Base-by-base conservation (phyloP, 176 grass and related monocot species). In the Aegilops tauschii region DNA sequence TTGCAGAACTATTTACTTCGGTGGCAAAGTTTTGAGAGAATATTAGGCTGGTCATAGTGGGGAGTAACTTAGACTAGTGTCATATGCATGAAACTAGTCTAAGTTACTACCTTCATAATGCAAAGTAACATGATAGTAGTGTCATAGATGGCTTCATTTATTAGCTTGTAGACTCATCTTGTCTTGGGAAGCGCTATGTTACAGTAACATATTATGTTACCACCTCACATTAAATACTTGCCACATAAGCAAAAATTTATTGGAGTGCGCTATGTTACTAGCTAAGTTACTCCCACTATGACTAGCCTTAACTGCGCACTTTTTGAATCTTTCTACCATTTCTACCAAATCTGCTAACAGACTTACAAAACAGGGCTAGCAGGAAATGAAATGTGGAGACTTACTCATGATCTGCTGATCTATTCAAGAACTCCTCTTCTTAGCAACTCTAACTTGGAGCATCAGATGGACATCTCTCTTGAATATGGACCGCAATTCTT, bases 381-480 rank as follows among this genome's bases (percentile, higher is more conserved):
- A n/a, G 5, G 10, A 7, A 66, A 79, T 80, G 30, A 67, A 80
- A 50, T 61, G 68, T 59, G 21, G 10, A 52, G 36, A 83, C 52
- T 45, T 65, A 89, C 78, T 73, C 82, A 87, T 64, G 62, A 79
- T 82, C 73, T 54, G 45, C 16, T 54, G 73, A 54, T 76, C 6
- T 86, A 74, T 78, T 98, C 85, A 98, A 54, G 93, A 90, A 49
- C 44, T 84, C 58, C 88, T 95, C 69, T 67, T 98, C 84, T 94
- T 94, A 69, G 86, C 90, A 88, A 98, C 90, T 85, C 80, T 94
- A 89, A 98, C 96, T 94, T 93, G 90, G 37, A 98, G 93, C 59
- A 98, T 98, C 45, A 98, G 93, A 98, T 98, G 96, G 58, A 96
- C 93, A 14, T 96, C 82, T 90, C 85, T 94, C 79, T 94, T 98